These are phyloP conservation scores for Fusarium haematococcum DNA, from an alignment of 2,329 filamentous ascomycete genomes.

Conservation along the genomic window DNA sequence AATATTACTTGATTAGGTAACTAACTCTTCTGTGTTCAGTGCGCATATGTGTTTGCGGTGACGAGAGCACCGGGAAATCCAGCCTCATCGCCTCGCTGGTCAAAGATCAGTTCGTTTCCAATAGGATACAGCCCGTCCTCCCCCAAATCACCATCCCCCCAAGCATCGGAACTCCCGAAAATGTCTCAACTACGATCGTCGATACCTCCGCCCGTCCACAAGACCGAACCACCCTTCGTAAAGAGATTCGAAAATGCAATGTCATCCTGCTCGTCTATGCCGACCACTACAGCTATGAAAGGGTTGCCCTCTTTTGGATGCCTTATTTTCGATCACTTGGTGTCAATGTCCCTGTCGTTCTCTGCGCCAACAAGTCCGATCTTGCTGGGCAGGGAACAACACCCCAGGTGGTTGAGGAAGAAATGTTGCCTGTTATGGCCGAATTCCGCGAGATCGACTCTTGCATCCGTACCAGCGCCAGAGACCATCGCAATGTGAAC, in stretches of 20 bases:
- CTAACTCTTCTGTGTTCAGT: slow-evolving; percentile 60
- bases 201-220: slow-evolving; percentile 96
- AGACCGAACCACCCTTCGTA: slow-evolving; percentile 88
- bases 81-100: slow-evolving; percentile 95
- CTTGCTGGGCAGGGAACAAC: slow-evolving; percentile 79
- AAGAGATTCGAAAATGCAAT: slow-evolving; percentile 96
- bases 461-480: slow-evolving; percentile 93
- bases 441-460: slow-evolving; percentile 99
- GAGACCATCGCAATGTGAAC: slow-evolving; percentile 93
- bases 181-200: slow-evolving; percentile 97
- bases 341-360: slow-evolving; percentile 97
- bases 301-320: slow-evolving; percentile 98
- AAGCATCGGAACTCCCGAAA: slow-evolving; percentile 91
- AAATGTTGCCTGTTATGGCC: slow-evolving; percentile 98
- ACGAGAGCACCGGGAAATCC: slow-evolving; percentile 95
- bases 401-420: slow-evolving; percentile 90
- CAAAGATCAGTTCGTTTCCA: slow-evolving; percentile 95
- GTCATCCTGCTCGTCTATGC: slow-evolving; percentile 97
- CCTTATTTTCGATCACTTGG: slow-evolving; percentile 96
- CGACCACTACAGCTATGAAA: slow-evolving; percentile 98
- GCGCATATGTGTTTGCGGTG: slow-evolving; percentile 94
- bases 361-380: slow-evolving; percentile 98
- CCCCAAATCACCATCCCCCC: slow-evolving; percentile 96
- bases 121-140: slow-evolving; percentile 94
- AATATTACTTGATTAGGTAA: background rate